Evolutionary conservation across 2,329 filamentous ascomycete species (phyloP).

Genomic region (Atkinsonella hypoxylon): DNA sequence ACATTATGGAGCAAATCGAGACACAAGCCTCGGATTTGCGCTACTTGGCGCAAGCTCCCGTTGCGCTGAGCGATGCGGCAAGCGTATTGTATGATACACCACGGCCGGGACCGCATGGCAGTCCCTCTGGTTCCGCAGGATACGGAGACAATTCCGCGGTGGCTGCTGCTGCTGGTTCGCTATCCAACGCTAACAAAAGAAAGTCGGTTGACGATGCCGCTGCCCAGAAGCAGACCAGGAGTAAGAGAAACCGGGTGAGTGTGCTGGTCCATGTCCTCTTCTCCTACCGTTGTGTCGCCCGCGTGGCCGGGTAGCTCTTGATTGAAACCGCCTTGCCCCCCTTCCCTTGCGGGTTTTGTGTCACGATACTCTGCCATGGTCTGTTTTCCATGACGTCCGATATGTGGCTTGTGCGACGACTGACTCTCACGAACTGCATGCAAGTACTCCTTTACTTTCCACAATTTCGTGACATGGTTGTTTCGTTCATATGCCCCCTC

Average conservation of each 20-base stretch:
- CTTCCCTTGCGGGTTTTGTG: neutral
- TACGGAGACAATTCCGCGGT: constrained; percentile 39
- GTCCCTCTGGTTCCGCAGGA: constrained; percentile 25
- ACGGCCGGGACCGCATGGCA: constrained; percentile 19
- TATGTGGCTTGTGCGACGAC: neutral
- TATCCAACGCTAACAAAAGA: constrained; percentile 19
- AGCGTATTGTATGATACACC: constrained; percentile 22
- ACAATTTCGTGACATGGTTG: too few relatives aligned
- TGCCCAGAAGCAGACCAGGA: constrained; percentile 42
- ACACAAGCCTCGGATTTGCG: constrained; percentile 42
- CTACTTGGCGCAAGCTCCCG: constrained; percentile 32
- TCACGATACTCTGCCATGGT: neutral
- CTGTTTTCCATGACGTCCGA: neutral
- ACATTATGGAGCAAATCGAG: constrained; percentile 40
- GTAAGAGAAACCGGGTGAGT: constrained; percentile 48
- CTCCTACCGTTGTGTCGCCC: neutral
- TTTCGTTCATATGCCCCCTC: neutral
- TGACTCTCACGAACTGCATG: neutral
- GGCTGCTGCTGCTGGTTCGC: constrained; percentile 1
- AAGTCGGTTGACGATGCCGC: constrained; percentile 30
- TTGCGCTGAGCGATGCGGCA: constrained; percentile 17
- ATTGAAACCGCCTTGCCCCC: neutral
- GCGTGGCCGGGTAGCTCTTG: neutral
- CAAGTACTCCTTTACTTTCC: neutral
- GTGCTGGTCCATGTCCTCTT: neutral